Percentiles rank a stretch among this genome's conserved stretches.
Evolutionary conservation across 2,329 filamentous ascomycete species (phyloP).

Genomic region (Aspergillus costaricaensis): DNA sequence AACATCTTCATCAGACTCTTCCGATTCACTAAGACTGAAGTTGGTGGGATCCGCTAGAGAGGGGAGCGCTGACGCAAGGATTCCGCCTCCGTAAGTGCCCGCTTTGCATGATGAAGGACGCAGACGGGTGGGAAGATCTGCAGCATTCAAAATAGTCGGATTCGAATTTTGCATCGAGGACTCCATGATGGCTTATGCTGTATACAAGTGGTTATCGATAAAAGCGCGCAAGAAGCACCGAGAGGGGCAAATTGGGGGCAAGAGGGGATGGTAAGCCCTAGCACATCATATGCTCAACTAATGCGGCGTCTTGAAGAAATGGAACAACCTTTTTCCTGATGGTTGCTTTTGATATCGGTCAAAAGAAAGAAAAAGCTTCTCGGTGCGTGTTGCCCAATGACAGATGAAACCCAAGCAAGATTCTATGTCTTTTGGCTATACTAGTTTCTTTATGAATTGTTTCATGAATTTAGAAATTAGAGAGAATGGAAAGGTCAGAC

Average conservation of each 20-base stretch:
- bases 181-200: slow-evolving; percentile 26
- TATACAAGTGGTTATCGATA: not conserved
- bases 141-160: slow-evolving; percentile 84
- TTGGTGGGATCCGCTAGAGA: slow-evolving; percentile 53
- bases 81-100: slow-evolving; percentile 36
- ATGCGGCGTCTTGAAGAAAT: no score
- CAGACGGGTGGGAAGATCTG: slow-evolving; percentile 81
- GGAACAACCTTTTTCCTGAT: no score
- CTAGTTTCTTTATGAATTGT: no score
- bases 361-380: no score
- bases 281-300: no score
- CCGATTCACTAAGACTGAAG: slow-evolving; percentile 44
- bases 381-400: no score
- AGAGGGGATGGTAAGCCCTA: not conserved
- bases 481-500: no score
- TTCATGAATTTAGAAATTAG: no score
- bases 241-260: not conserved
- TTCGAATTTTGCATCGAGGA: slow-evolving; percentile 62
- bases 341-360: no score
- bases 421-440: no score
- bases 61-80: slow-evolving; percentile 58
- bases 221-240: not conserved
- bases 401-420: no score
- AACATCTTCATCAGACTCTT: slow-evolving; percentile 51
- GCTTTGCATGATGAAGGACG: slow-evolving; percentile 45